These are phyloP conservation scores for Cenchrus purpureus DNA, from an alignment of 176 grass and related monocot species.

Conservation along the genomic window DNA sequence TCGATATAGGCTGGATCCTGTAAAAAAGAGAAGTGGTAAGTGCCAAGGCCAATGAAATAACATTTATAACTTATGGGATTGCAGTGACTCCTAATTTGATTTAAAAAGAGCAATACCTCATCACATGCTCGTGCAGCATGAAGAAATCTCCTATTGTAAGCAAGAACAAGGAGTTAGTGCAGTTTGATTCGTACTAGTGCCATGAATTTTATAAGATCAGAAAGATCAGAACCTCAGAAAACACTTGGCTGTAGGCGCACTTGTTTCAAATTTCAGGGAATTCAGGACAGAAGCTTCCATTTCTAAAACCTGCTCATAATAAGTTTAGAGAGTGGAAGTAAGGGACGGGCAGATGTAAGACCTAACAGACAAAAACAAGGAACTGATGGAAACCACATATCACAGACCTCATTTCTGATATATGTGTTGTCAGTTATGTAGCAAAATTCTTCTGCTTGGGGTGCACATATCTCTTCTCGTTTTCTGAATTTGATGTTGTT, in stretches of 20 bases:
- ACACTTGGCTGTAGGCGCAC: conserved; percentile 74
- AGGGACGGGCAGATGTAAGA: background rate
- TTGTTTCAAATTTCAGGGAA: conserved; percentile 86
- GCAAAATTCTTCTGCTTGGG: conserved; percentile 99
- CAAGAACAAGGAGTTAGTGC: conserved; percentile 31
- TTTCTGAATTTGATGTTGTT: conserved; percentile 56
- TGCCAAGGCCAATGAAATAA: conserved; percentile 25
- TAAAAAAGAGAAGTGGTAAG: conserved; percentile 20
- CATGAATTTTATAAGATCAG: background rate
- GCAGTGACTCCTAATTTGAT: background rate
- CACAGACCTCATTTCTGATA: conserved; percentile 86
- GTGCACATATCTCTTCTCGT: conserved; percentile 97
- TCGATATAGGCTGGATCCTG: conserved; percentile 78
- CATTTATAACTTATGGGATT: background rate
- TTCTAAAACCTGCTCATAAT: conserved; percentile 61
- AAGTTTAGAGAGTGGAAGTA: conserved; percentile 17
- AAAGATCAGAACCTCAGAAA: conserved; percentile 71
- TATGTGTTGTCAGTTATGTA: conserved; percentile 99
- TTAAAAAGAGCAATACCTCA: conserved; percentile 59
- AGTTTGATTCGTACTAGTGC: background rate
- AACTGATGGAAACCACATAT: background rate
- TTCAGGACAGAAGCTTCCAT: conserved; percentile 87
- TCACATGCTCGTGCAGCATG: conserved; percentile 74
- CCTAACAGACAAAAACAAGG: background rate
- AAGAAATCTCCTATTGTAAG: conserved; percentile 67